Base-by-base conservation (phyloP, 2,329 filamentous ascomycete species). In the Monilinia laxa region DNA sequence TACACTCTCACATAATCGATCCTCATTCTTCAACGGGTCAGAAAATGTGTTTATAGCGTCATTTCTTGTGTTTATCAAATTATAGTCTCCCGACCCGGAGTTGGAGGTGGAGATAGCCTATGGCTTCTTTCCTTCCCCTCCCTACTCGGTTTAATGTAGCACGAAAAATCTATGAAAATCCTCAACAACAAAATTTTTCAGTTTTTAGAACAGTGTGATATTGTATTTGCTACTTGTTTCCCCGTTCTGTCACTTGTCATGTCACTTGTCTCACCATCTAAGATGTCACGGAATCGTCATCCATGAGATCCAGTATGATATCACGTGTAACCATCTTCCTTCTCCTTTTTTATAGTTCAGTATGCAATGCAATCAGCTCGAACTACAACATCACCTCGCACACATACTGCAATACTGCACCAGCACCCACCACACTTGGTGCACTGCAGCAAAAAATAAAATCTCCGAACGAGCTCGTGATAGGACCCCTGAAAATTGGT, bases 1-100 rank as follows among this genome's bases (percentile, higher is more conserved):
- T 69, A 69, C 62, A 69, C 68, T 12, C 31, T 66, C 40, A 69
- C 68, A 51, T 69, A 52, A 65, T 52, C 18, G 42, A 65, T 65
- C n/a, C 49, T 45, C 35, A 10, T 23, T 55, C 47, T 53, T 52
- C 35, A 42, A 28, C 58, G 28, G 45, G 45, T 38, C 28, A 54
- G 40, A 35, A 28, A 54, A 25, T 20, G n/a, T 16, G 23, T 40
- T 62, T 54, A 62, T 42, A 40, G 35, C 45, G 58, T 20, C n/a
- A 28, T 62, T 54, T 62, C 23, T 52, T 62, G n/a, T 53, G n/a
- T 53, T 28, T 51, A 40, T 10, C 51, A 54, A 62, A 31, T 35
- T 18, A 54, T 42, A 42, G 35, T 53, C n/a, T 38, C 53, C 38
- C 35, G 49, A 53, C 25, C 59, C 59, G 47, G 59, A 53, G 42